Base-by-base conservation (phyloP, 805 yeast genomes). In the Kurtzmaniella cleridarum region DNA sequence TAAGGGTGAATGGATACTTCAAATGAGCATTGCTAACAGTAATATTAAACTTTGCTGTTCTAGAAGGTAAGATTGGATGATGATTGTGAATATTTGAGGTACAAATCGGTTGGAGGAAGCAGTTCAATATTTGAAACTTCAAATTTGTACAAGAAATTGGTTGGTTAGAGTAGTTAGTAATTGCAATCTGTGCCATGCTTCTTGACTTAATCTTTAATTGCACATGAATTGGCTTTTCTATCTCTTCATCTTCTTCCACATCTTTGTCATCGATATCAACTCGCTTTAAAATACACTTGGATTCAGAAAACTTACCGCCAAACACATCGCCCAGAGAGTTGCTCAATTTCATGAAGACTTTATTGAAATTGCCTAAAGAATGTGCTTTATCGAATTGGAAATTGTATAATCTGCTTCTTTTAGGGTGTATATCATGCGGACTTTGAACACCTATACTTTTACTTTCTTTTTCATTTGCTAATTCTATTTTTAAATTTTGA, bases 1-100 rank as follows among this genome's bases (percentile, higher is more conserved):
- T 41, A 4, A 66, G 44, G 35, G 49, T 50, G 47, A 64, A 61
- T 5, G 71, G 70, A 38, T 49, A 55, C 41, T 60, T 59, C 38
- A 58, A 49, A 39, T 64, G 65, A 16, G 60, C 55, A 39, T 51
- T 51, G 32, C 49, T 52, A 30, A 65, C 44, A 3, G 53, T 45
- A 35, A 67, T 52, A 36, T 66, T 65, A 45, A 66, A 65, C 35
- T 59, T 66, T 8, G 58, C 49, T 5, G 48, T 42, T 39, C 57
- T 56, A 2, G 53, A 54, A 6, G 71, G 60, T 9, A 50, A 42
- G 31, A 67, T 57, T 3, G 64, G 67, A 28, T 55, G 58, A 13
- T 47, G 54, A 39, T 57, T 60, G 39, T 58, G 60, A 23, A 64
- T 51, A n/a, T 51, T 40, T 8, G 61, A 56, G 5, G 53, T 49